Evolutionary conservation across 176 grass and related monocot genomes (phyloP).

Genomic region (Ananas comosus): DNA sequence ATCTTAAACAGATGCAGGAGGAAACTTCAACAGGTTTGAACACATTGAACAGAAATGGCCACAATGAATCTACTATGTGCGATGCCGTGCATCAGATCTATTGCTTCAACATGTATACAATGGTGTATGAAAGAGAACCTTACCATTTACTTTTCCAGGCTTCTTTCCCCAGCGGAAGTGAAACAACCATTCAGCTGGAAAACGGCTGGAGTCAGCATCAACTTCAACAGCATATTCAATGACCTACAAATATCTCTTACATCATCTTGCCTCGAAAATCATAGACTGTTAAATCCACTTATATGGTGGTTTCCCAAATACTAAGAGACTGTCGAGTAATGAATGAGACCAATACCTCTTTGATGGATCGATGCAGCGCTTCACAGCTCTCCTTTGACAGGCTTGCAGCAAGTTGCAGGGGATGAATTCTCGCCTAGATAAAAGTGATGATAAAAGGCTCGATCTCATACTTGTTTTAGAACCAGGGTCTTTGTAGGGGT

Average conservation of each 20-base stretch:
- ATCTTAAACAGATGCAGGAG: too few species aligned
- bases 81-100: too few species aligned
- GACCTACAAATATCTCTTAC: slow-evolving; percentile 43
- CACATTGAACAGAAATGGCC: too few species aligned
- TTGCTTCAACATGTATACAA: too few species aligned
- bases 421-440: slow-evolving; percentile 71
- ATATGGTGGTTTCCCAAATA: too few species aligned
- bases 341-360: slow-evolving; percentile 38
- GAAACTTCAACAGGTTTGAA: too few species aligned
- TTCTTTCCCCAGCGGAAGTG: slow-evolving; percentile 93
- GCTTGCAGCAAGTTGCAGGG: slow-evolving; percentile 62
- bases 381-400: slow-evolving; percentile 60
- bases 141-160: slow-evolving; percentile 63
- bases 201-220: slow-evolving; percentile 52
- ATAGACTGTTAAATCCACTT: background rate
- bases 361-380: slow-evolving; percentile 59
- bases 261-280: background rate
- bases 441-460: background rate
- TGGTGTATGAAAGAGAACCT: background rate
- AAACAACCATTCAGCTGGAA: slow-evolving; percentile 82
- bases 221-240: slow-evolving; percentile 79
- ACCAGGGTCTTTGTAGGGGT: too few species aligned
- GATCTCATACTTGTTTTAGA: background rate
- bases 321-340: background rate
- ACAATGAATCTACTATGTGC: too few species aligned